Evolutionary conservation across 2,329 filamentous ascomycete genomes (phyloP), one percentile per base, ranked within the genome.

Genomic region (Scleromitrula shiraiana): DNA sequence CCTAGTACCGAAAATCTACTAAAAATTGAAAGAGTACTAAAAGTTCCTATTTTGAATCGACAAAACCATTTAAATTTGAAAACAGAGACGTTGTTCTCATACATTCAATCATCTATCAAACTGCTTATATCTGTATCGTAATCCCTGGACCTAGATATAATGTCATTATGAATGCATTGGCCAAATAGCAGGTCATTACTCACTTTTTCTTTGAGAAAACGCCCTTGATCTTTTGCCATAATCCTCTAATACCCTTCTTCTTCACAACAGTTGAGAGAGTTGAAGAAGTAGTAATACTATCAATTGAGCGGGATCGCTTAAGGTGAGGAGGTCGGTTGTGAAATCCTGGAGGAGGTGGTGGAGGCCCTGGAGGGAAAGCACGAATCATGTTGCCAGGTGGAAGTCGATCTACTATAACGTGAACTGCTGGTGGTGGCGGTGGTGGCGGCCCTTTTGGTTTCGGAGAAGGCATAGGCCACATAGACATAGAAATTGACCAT

Each of bases 401-500:
- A 10, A 30, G 23, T 17, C 38, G 24, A 36, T 47, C 45, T 15
- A 41, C 29, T 3, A 42, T 42, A 15, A 29, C 22, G 35, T 47
- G 38, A 17, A 42, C 38, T 1, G 49, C 39, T 7, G 23, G 20
- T 20, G 23, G 37, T 1, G 42, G 48, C 24, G 78, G 75, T 9
- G 75, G 74, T 58, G 78, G 71, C 6, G 76, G 76, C 77, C 77
- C 80, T 71, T 80, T 76, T 59, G 78, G 77, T 79, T 83, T 83
- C 81, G 62, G 63, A 44, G 77, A 75, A 7, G 75, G 73, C 57
- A 79, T 72, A 7, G 77, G 77, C 78, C 77, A 81, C 73, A 81
- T 77, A 59, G 78, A 77, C 80, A 84, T 83, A 2, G 77, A 81
- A 52, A 83, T 74, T 39, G 75, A 69, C 82, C 81, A 85, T 63